A percentile compares a stretch with the other conserved stretches of the same genome.
These are phyloP conservation scores for Cordyceps pruinosa DNA, from an alignment of 2,329 filamentous ascomycete species.

Conservation along the genomic window DNA sequence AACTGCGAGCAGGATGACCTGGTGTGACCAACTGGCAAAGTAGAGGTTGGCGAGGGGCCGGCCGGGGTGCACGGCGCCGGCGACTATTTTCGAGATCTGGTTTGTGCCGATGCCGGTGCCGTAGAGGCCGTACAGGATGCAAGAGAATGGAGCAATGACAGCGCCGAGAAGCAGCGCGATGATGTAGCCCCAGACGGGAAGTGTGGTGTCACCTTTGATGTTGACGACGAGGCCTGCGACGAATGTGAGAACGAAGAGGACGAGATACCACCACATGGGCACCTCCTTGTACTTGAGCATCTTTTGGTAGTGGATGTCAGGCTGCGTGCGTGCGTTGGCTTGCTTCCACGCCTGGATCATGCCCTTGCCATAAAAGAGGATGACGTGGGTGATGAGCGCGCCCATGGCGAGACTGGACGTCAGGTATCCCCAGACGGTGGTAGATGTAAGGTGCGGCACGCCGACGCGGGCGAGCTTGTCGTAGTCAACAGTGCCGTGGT, in stretches of 20 bases:
- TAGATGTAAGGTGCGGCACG: constrained; percentile 22
- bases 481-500: constrained; percentile 20
- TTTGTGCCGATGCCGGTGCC: constrained; percentile 18
- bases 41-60: constrained; percentile 36
- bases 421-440: constrained; percentile 22
- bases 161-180: constrained; percentile 25
- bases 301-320: constrained; percentile 34
- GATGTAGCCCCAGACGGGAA: constrained; percentile 31
- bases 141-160: constrained; percentile 31
- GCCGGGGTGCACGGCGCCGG: constrained; percentile 37
- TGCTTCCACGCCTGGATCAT: constrained; percentile 17
- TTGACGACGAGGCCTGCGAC: constrained; percentile 28
- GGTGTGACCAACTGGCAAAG: constrained; percentile 30
- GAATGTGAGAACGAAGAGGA: constrained; percentile 25
- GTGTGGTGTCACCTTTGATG: constrained; percentile 29
- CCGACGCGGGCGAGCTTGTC: constrained; percentile 21
- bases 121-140: constrained; percentile 23
- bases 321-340: constrained; percentile 15
- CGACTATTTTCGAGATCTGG: constrained; percentile 35
- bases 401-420: constrained; percentile 25
- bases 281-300: constrained; percentile 35
- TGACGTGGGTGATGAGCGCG: constrained; percentile 17
- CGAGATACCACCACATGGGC: constrained; percentile 30
- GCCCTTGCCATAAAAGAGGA: constrained; percentile 18
- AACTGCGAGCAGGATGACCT: constrained; percentile 27